Percentiles rank a stretch among this genome's conserved stretches.
phyloP scores from a whole-genome alignment of 495 filamentous ascomycete species.

The Hypoxylon trugodes region DNA sequence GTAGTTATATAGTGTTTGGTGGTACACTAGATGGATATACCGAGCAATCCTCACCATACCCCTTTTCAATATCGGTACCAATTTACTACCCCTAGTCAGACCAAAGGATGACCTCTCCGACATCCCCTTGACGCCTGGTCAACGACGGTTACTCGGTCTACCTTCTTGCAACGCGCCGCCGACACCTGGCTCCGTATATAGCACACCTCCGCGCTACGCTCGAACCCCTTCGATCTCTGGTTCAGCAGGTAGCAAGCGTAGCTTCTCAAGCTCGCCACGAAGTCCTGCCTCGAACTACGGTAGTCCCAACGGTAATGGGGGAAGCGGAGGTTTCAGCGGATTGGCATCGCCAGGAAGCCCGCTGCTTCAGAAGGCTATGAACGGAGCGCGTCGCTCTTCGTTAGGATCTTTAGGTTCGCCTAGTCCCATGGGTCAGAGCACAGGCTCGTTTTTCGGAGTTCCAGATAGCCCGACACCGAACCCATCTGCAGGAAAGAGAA shows the following conservation, averaged over 20 bases:
- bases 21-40: constrained; percentile 29
- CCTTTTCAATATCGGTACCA: constrained; percentile 69
- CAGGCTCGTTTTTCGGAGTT: constrained; percentile 56
- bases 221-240: constrained; percentile 69
- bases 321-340: constrained; percentile 36
- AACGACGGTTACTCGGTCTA: constrained; percentile 85
- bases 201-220: constrained; percentile 88
- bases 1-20: constrained; percentile 28
- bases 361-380: constrained; percentile 73
- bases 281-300: constrained; percentile 46
- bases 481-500: constrained; percentile 70
- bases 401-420: constrained; percentile 72
- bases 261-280: constrained; percentile 63
- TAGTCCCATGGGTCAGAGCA: constrained; percentile 57
- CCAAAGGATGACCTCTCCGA: constrained; percentile 80
- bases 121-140: constrained; percentile 89
- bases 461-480: constrained; percentile 64
- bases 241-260: constrained; percentile 58
- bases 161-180: constrained; percentile 71
- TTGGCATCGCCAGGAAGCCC: constrained; percentile 60
- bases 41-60: constrained; percentile 53
- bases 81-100: constrained; percentile 73
- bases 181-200: constrained; percentile 71
- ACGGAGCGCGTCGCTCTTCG: constrained; percentile 67
- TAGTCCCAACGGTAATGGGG: constrained; percentile 37